phyloP scores from a whole-genome alignment of 23 red algal species.

The Gracilaria domingensis region DNA sequence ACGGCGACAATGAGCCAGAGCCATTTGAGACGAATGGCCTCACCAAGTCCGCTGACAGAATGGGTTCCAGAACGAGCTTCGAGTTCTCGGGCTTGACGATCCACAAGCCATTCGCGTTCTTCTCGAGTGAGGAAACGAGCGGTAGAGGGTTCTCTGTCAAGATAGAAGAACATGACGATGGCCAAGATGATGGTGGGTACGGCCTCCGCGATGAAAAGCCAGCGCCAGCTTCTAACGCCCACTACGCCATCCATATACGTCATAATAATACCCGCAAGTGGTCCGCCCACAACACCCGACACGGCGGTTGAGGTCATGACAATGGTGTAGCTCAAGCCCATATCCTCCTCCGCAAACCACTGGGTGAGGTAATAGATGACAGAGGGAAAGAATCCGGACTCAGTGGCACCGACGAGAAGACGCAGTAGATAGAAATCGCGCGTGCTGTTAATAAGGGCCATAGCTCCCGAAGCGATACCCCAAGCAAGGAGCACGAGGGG shows the following conservation, averaged over 20 bases:
- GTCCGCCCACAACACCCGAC: constrained; percentile 64
- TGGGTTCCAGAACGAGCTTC: constrained; percentile 47
- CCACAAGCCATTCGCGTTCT: constrained; percentile 59
- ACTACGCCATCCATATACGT: constrained; percentile 42
- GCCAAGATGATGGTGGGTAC: constrained; percentile 61
- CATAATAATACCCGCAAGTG: constrained; percentile 66
- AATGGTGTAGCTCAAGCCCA: constrained; percentile 75
- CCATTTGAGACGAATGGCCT: constrained; percentile 65
- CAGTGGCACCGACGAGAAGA: constrained; percentile 65
- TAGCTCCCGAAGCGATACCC: constrained; percentile 72
- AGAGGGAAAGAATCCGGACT: constrained; percentile 73
- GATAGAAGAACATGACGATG: constrained; percentile 63
- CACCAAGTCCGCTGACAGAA: constrained; percentile 44
- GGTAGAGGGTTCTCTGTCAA: constrained; percentile 46
- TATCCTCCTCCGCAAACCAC: constrained; percentile 78
- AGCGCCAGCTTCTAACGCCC: constrained; percentile 67
- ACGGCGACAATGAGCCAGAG: constrained; percentile 67
- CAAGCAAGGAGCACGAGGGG: constrained; percentile 60
- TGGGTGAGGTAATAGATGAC: constrained; percentile 78
- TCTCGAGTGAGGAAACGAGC: constrained; percentile 63
- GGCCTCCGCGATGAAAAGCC: constrained; percentile 70
- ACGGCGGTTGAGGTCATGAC: constrained; percentile 81
- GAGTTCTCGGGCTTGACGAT: constrained; percentile 56
- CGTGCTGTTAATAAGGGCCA: constrained; percentile 63
- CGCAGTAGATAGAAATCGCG: constrained; percentile 69